Evolutionary conservation across 495 filamentous ascomycete genomes (phyloP), one percentile per base, ranked within the genome.

Genomic region (Penicillium ucsense): DNA sequence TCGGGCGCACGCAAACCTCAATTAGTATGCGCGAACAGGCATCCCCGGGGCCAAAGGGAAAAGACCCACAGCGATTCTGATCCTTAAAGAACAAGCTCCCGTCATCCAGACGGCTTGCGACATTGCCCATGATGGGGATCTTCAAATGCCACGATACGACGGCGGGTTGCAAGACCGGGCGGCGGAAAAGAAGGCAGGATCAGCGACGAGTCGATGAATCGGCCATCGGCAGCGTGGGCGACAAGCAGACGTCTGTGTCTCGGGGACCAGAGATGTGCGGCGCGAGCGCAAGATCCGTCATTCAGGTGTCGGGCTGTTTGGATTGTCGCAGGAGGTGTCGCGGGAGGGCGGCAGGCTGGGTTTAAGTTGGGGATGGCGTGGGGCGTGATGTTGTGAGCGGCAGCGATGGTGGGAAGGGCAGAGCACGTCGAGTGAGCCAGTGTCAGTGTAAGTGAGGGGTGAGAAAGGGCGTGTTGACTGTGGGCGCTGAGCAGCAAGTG

Each of bases 51-150:
- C 20, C 20, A 20, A 20, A 20, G 33, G 30, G 8, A 3, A 27
- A 27, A 11, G n/a, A 50, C 78, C 53, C 65, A 97, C 91, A 80
- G 74, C 88, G 81, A 60, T 73, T 86, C 70, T 96, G 92, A 63
- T 98, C 90, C 71, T 86, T 84, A 65, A 96, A 76, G 63, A 85
- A 89, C 65, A 96, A 68, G 57, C 77, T 74, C 52, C 83, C 78
- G 68, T 95, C 90, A 60, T 96, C 91, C 52, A 83, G 82, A 66
- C 82, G 84, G 74, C 90, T 96, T 66, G 79, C 85, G 65, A 97
- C 85, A 74, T 86, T 89, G 52, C 92, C 92, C 92, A 98, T 98
- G 55, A 58, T 68, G 61, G 48, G 20, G 20, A 20, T 20, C 20
- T 20, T 20, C 2, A 54, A 50, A 47, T 41, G 52, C 33, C 55